Base-by-base conservation (phyloP, 192 early-diverging fungal species). In the Neocallimastix lanati region DNA sequence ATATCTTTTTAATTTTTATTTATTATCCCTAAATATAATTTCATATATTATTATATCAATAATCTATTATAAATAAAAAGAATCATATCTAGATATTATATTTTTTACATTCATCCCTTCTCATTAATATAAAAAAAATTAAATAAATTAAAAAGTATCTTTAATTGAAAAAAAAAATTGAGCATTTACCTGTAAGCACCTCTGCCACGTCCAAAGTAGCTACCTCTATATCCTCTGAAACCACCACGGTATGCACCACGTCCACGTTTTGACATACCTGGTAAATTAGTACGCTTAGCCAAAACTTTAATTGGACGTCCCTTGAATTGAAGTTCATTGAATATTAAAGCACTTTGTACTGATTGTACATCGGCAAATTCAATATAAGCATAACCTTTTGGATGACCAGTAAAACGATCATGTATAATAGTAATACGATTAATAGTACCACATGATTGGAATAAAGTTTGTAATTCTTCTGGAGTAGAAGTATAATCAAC, bases 361-460 rank as follows among this genome's bases (percentile, higher is more conserved):
- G 90, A 88, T 12, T 90, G 86, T 13, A 90, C 84, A 78, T 96
- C 91, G 25, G 93, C 93, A 92, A 99, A 99, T 84, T 99, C 98
- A 12, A 99, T 90, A 81, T 98, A 99, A 12, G 95, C 98, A 81
- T 92, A 98, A 82, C 94, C 94, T 82, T 94, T 94, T 29, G 94
- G 93, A 78, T 93, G 92, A 28, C 95, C 95, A 28, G 95, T 97
- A 82, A 86, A 94, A 83, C 96, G 96, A 86, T 99, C 93, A 82
- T 95, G 96, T 67, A 96, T 83, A 80, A 98, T 98, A 16, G 96
- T 99, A 13, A 98, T 94, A 29, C 98, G 90, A 84, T 97, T 99
- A 84, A 99, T 97, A 28, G 92, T 92, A 27, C 98, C 96, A 84
- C 96, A 97, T 14, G 93, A 88, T 84, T 96, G 92, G 81, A 99